Evolutionary conservation across 768 basidiomycete genomes (phyloP), one percentile per base, ranked within the genome.

Genomic region (Suillus sp.): DNA sequence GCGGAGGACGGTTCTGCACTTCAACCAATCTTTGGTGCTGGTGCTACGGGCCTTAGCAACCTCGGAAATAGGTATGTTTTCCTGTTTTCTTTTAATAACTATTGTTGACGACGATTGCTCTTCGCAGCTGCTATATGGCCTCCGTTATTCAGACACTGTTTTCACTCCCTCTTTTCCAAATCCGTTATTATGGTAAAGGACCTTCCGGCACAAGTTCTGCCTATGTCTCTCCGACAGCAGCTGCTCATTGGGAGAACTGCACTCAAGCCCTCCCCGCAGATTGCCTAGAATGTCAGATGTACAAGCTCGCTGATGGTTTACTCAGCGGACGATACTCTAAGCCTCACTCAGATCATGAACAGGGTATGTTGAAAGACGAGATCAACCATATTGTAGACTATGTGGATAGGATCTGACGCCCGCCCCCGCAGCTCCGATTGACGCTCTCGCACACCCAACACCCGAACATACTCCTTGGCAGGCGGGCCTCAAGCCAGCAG

Each of bases 251-350:
- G 63, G 71, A 77, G 10, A 75, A 78, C 4, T 98, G 96, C 75
- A 67, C 81, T 11, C 86, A 86, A 64, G 66, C 83, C 0, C 81
- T 92, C 2, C 95, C 94, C 0, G 92, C 92, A 0, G 81, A 86
- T 16, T 98, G 96, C 68, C 78, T 98, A n/a, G 93, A 96, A 71
- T 97, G 97, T 75, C 96, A 99, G 77, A 88, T 99, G 85, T 80
- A 83, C 71, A 99, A 99, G 74, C 74, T 99, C 42, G 91, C 90
- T 1, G 95, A 99, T 69, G 97, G 97, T 10, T 83, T 99, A 5
- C 77, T 98, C 53, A 95, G 93, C 27, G 96, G 97, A 11, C 86
- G 96, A 22, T 99, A 98, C 74, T 90, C 95, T 2, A 81, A 81
- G 60, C 86, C 87, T 10, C 85, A 83, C 57, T 69, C 78, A 60